A percentile compares a stretch with the other conserved stretches of the same genome.
Conservation (phyloP, 208 protist species). For the Leishmania amazonensis region DNA sequence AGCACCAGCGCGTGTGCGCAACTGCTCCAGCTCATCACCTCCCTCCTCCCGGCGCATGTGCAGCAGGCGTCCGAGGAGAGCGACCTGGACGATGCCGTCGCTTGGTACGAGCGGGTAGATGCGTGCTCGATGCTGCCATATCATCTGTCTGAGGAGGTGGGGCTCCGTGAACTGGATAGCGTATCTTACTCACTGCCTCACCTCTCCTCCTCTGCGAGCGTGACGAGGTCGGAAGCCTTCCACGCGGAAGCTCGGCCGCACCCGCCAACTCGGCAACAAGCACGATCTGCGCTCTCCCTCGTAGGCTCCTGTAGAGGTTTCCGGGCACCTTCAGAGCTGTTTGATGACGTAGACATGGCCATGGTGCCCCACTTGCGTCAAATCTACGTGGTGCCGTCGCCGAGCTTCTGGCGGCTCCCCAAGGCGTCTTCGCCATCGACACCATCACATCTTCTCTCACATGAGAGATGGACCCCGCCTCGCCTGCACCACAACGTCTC, state of each 20-base stretch:
- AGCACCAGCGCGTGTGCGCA: background rate
- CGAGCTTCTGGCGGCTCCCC: conserved; percentile 18
- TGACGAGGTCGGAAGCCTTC: background rate
- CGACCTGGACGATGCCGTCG: conserved; percentile 10
- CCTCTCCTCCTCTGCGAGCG: background rate
- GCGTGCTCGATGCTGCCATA: conserved; percentile 14
- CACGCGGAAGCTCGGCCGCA: background rate
- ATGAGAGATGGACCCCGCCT: background rate
- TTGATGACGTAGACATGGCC: background rate
- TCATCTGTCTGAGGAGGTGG: conserved; percentile 2
- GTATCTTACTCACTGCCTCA: background rate
- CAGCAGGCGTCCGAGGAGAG: conserved; percentile 4
- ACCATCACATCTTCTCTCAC: background rate
- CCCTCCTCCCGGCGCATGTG: background rate
- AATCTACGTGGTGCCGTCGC: conserved; percentile 22
- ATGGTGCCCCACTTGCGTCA: background rate
- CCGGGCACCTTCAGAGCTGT: background rate
- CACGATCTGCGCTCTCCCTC: background rate
- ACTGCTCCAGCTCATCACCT: background rate
- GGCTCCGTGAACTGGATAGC: conserved; percentile 8
- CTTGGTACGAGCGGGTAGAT: background rate
- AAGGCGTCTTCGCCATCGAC: background rate
- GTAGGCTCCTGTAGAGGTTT: background rate
- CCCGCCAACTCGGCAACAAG: background rate
- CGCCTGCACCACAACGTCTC: background rate